phyloP scores from a whole-genome alignment of 495 filamentous ascomycete genomes.

The Podospora sp. region DNA sequence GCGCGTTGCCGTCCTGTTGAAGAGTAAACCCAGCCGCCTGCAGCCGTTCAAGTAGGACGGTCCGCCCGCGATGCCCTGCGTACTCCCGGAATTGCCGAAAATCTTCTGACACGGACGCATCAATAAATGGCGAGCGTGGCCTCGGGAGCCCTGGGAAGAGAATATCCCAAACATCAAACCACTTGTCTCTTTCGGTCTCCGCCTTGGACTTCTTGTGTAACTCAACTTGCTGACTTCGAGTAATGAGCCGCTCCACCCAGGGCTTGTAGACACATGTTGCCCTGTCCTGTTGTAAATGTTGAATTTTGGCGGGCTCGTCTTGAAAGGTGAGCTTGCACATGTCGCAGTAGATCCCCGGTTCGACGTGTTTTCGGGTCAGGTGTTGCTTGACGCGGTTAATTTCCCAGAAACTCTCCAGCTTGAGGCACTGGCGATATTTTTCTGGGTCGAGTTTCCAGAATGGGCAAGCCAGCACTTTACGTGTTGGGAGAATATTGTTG shows the following conservation, averaged over 20 bases:
- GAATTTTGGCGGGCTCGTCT: neutral
- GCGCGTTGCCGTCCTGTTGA: neutral
- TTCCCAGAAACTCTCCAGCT: neutral
- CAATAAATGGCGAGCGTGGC: slow-evolving; percentile 12
- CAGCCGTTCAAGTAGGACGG: neutral
- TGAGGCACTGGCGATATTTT: slow-evolving; percentile 5
- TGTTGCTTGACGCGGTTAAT: slow-evolving; percentile 16
- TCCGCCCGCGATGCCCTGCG: slow-evolving; percentile 6
- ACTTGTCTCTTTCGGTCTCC: neutral
- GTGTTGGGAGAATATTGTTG: neutral
- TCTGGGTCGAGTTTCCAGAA: slow-evolving; percentile 15
- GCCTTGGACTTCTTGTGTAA: slow-evolving; percentile 17
- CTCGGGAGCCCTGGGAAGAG: slow-evolving; percentile 5
- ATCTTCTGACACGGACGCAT: slow-evolving; percentile 4
- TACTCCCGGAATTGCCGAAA: slow-evolving; percentile 11
- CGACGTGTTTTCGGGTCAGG: slow-evolving; percentile 12
- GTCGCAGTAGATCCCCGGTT: slow-evolving; percentile 11
- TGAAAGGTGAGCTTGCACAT: slow-evolving; percentile 7
- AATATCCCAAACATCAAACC: slow-evolving; percentile 15
- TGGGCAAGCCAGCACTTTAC: slow-evolving; percentile 11
- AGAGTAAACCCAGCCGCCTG: slow-evolving; percentile 1
- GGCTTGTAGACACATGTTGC: slow-evolving; percentile 3
- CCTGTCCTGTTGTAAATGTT: slow-evolving; percentile 2
- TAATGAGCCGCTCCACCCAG: slow-evolving; percentile 1
- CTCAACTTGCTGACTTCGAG: slow-evolving; percentile 8